Base-by-base conservation (phyloP, 768 basidiomycete genomes). In the Kwoniella pini region DNA sequence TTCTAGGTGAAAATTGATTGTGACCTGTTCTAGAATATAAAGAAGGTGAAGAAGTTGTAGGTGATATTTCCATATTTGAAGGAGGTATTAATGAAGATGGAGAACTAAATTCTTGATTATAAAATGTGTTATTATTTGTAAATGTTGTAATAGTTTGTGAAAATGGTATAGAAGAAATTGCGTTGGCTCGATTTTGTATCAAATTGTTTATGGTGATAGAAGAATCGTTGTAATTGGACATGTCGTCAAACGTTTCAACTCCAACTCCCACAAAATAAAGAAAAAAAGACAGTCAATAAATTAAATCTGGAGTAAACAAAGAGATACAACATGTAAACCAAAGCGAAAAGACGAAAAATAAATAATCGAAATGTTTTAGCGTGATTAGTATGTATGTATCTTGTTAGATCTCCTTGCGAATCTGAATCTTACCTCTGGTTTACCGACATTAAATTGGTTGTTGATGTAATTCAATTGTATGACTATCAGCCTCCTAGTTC, bases 31-130 rank as follows among this genome's bases (percentile, higher is more conserved):
- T 54, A 7, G 66, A 67, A 33, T 67, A 67, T 3, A 67, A 53
- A 22, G 66, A 67, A 4, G 68, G 68, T 2, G 68, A 69, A 12
- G 68, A 69, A 12, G 52, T 46, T 3, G 54, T 51, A 7, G 64
- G 50, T 6, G 64, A 57, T 42, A 62, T 36, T 12, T 53, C 52
- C 6, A 39, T n/a, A 43, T 49, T 5, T 42, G 7, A 17, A 21
- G 57, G 57, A 27, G 57, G 46, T 17, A 53, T 31, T 6, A 61
- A 24, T 22, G 59, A 44, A 9, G 59, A 45, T n/a, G 59, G 52
- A 13, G 44, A 53, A 26, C 15, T 22, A 6, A 22, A 7, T 13
- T 21, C 27, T 13, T 7, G 7, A 5, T 19, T 19, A 7, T 36
- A 15, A 15, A 38, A 45, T 2, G 58, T 51, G 26, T 48, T 40